Percentiles rank a stretch among this genome's conserved stretches.
Conservation (phyloP, 257 asterid genomes). For the Echites panduratus region DNA sequence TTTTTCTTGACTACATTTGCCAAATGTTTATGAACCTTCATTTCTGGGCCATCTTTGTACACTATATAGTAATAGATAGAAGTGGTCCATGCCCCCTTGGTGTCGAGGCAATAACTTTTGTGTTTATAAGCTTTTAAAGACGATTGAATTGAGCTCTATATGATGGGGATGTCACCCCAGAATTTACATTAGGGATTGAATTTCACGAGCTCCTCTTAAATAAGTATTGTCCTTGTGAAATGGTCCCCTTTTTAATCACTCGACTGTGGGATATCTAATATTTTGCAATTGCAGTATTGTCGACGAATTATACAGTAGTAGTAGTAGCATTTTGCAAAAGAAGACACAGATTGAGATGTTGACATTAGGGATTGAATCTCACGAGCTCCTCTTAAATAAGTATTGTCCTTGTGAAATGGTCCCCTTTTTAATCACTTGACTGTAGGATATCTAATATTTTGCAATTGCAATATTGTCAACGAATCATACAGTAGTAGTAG, state of each 20-base stretch:
- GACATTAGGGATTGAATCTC: slow-evolving; percentile 23
- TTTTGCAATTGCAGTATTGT: neutral
- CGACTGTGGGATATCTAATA: no score
- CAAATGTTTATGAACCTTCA: neutral
- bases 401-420: slow-evolving; percentile 26
- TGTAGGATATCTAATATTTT: no score
- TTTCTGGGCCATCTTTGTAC: neutral
- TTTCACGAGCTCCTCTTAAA: slow-evolving; percentile 22
- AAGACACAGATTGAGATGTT: no score
- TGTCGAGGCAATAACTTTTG: slow-evolving; percentile 17
- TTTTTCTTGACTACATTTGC: no score
- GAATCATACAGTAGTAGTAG: neutral
- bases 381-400: slow-evolving; percentile 20
- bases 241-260: slow-evolving; percentile 25
- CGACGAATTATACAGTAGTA: slow-evolving; percentile 1
- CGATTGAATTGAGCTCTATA: no score
- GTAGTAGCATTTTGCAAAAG: neutral
- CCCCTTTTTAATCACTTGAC: slow-evolving; percentile 10
- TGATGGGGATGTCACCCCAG: slow-evolving; percentile 16
- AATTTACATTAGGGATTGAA: slow-evolving; percentile 19
- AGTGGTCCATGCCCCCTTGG: slow-evolving; percentile 38
- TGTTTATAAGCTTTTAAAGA: slow-evolving; percentile 16
- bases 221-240: slow-evolving; percentile 16
- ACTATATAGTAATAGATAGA: neutral
- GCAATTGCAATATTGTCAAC: slow-evolving; percentile 1